Conservation (phyloP, 169 alveolate genomes). For the Perkinsus olseni region DNA sequence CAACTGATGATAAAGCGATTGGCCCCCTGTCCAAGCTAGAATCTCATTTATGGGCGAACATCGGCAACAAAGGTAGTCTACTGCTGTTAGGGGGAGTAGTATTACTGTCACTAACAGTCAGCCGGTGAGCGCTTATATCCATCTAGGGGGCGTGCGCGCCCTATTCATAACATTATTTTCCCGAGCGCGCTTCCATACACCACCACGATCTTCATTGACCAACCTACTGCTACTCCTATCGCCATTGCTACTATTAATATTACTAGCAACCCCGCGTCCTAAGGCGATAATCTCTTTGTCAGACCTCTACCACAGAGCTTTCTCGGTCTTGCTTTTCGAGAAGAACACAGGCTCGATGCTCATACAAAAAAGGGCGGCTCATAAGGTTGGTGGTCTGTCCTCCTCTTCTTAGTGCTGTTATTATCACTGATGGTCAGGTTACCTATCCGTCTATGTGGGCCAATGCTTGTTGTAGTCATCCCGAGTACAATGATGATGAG, state of each 20-base stretch:
- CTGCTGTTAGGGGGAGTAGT: too few species aligned
- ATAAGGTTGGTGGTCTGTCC: not conserved
- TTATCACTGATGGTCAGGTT: not conserved
- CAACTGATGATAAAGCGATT: not conserved
- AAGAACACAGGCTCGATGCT: not conserved
- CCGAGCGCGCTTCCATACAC: too few species aligned
- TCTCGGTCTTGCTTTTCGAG: not conserved
- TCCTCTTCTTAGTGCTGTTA: too few species aligned
- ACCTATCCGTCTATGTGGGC: not conserved
- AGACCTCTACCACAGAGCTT: not conserved
- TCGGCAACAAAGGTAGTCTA: not conserved
- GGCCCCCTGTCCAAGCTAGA: not conserved
- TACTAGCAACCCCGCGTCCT: not conserved
- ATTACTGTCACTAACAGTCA: too few species aligned
- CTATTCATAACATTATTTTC: too few species aligned
- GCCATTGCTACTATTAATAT: not conserved
- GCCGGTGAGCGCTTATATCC: too few species aligned
- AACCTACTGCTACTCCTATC: not conserved
- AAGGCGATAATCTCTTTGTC: too few species aligned
- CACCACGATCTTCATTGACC: too few species aligned
- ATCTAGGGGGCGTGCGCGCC: too few species aligned
- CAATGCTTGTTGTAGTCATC: not conserved
- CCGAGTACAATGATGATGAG: not conserved
- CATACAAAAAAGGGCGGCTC: not conserved
- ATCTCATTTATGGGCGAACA: not conserved